Base-by-base conservation (phyloP, 495 filamentous ascomycete genomes). In the Penicillium daleae region DNA sequence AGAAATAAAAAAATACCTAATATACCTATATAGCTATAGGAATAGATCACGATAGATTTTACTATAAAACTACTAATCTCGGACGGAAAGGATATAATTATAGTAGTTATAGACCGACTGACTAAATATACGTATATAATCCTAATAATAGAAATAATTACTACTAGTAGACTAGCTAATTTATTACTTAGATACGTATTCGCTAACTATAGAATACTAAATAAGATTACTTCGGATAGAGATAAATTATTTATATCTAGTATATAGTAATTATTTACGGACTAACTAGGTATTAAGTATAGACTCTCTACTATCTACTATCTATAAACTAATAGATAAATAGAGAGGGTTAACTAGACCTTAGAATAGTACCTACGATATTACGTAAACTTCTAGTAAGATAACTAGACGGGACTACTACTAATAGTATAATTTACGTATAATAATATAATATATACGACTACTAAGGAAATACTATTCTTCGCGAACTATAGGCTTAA, bases 381-480 rank as follows among this genome's bases (percentile, higher is more conserved):
- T 24, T 49, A 49, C 8, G 8, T 49, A 27, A 68, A 67, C 35
- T 74, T 72, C 58, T 51, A 61, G 1, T 66, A 79, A 33, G 51
- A 74, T 50, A 51, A 79, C 59, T 79, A 57, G 74, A 40, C 44
- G 0, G 48, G 60, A 39, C 66, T 58, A 52, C 46, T 74, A 19
- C 67, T 58, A 12, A 55, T 71, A 3, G 62, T 66, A 15, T 21
- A 79, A 33, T 74, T 78, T 46, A 56, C 66, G 6, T 59, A 65
- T 29, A 76, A 77, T 35, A 68, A 68, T 9, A 17, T 12, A 1
- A 40, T 37, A 17, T 10, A 39, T n/a, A n/a, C 6, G 57, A 39
- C 15, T 0, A 62, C 44, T 2, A 44, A 39, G n/a, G 4, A 61
- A n/a, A 62, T 49, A 2, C 63, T 50, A 21, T 74, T 72, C 58